A percentile compares a stretch with the other conserved stretches of the same genome.
phyloP scores from a whole-genome alignment of 805 yeast genomes.

The Yamadazyma sp. region DNA sequence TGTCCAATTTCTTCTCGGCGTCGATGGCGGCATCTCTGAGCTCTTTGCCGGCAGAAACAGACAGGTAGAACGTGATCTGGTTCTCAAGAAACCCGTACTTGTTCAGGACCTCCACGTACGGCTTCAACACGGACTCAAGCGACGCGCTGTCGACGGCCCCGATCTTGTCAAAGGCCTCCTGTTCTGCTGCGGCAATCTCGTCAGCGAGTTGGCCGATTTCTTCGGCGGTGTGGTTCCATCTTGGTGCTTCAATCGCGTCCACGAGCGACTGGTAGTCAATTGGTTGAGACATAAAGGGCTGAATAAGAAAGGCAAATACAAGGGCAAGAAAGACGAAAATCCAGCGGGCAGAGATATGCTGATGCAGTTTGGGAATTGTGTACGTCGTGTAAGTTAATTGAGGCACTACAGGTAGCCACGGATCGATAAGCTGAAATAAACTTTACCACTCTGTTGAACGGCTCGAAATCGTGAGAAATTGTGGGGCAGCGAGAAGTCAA shows the following conservation, averaged over 20 bases:
- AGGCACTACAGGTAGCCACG: not conserved
- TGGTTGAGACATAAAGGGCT: constrained; percentile 1
- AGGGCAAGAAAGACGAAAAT: not conserved
- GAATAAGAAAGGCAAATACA: not conserved
- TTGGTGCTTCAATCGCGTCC: constrained; percentile 28
- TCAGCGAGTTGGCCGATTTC: constrained; percentile 45
- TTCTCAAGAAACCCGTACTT: constrained; percentile 43
- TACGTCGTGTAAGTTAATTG: no score
- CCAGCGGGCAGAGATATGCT: not conserved
- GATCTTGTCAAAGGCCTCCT: constrained; percentile 50
- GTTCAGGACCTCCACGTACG: constrained; percentile 54
- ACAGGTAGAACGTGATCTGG: constrained; percentile 67
- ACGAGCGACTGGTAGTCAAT: constrained; percentile 7
- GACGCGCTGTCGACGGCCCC: constrained; percentile 51
- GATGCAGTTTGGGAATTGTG: no score
- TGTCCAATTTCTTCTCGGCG: constrained; percentile 58
- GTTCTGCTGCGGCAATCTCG: constrained; percentile 43
- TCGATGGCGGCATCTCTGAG: constrained; percentile 69
- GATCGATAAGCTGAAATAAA: no score
- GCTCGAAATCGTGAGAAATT: no score
- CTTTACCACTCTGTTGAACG: no score
- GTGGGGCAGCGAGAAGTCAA: no score
- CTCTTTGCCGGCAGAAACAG: constrained; percentile 64
- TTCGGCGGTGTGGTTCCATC: constrained; percentile 62
- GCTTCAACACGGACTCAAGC: constrained; percentile 55